Base-by-base conservation (phyloP, 768 basidiomycete species). In the Lactarius psammicola region DNA sequence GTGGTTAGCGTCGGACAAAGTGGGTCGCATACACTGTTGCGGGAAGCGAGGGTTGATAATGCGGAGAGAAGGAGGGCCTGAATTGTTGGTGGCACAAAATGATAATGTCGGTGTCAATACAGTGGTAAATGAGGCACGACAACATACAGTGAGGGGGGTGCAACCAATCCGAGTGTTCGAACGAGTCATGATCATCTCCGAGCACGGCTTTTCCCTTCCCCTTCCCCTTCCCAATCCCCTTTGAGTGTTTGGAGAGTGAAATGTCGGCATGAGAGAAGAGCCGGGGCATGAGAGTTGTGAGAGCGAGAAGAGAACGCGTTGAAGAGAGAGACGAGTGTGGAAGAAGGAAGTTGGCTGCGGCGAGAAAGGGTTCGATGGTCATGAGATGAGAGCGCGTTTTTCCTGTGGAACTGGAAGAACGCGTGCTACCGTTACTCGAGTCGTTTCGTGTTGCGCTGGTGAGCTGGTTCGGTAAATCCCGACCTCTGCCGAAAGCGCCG, bases 201-300 rank as follows among this genome's bases (percentile, higher is more conserved):
- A 56, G 63, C 8, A 51, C 57, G 17, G 69, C 69, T 13, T 66
- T 68, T 3, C 54, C 64, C 56, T 70, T 70, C 30, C 69, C 62
- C 13, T 51, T 46, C 44, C 11, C 44, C 44, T 46, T 51, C 49
- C 23, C 64, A 49, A 69, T 70, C 34, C 69, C 62, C 18, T 66
- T 70, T 18, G 54, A 57, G 42, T 23, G 26, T 11, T 62, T 55
- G 26, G 54, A 20, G 38, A 36, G 61, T 42, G 67, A 69, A 28
- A 62, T 17, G 28, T 66, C 46, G 44, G 34, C 2, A 34, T 61
- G 65, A 30, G 34, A 57, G 49, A 60, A 57, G 31, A 58, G 30
- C 17, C 64, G 60, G 23, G 59, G 58, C 17, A 60, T 54, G 56
- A 40, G 40, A 4, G 59, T 7, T 33, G 44, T 63, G 46, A 68